These are phyloP conservation scores for Meyerozyma carpophila DNA, from an alignment of 1,139 yeast species.

Conservation along the genomic window DNA sequence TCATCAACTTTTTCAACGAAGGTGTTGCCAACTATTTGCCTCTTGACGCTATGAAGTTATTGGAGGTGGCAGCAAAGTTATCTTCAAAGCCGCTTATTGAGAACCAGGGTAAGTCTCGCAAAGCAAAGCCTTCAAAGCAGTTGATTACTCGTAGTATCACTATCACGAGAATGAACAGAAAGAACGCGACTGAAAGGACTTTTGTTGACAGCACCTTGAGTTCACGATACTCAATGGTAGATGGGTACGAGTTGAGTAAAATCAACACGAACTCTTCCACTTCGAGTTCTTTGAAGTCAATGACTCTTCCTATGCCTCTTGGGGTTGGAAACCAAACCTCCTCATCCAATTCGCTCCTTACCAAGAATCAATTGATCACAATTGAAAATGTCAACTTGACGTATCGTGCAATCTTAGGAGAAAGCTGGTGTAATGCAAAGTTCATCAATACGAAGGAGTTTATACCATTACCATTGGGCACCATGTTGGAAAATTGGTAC, in stretches of 20 bases:
- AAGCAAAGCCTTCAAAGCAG: slow-evolving; percentile 13
- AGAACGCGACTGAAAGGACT: slow-evolving; percentile 6
- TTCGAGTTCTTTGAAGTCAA: slow-evolving; percentile 31
- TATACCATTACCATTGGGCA: slow-evolving; percentile 22
- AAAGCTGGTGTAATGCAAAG: slow-evolving; percentile 41
- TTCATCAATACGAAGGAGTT: slow-evolving; percentile 23
- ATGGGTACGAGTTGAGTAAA: slow-evolving; percentile 45
- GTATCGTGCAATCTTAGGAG: slow-evolving; percentile 45
- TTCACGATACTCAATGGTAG: slow-evolving; percentile 42
- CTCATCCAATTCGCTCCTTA: slow-evolving; percentile 31
- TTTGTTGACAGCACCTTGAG: slow-evolving; percentile 16
- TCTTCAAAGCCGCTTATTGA: slow-evolving; percentile 33
- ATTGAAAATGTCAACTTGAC: slow-evolving; percentile 44
- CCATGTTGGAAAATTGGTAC: slow-evolving; percentile 34
- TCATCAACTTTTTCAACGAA: slow-evolving; percentile 75
- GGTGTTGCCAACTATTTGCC: slow-evolving; percentile 56
- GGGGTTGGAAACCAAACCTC: slow-evolving; percentile 41
- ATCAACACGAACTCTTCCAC: slow-evolving; percentile 42
- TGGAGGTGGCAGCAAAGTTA: slow-evolving; percentile 58
- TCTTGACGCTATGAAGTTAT: slow-evolving; percentile 53
- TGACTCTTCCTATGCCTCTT: slow-evolving; percentile 36
- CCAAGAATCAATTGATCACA: slow-evolving; percentile 33
- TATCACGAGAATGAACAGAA: slow-evolving; percentile 14
- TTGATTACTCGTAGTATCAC: slow-evolving; percentile 45
- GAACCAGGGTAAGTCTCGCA: slow-evolving; percentile 10